These are phyloP conservation scores for Solanum chacoense DNA, from an alignment of 305 asterid species.

Conservation along the genomic window DNA sequence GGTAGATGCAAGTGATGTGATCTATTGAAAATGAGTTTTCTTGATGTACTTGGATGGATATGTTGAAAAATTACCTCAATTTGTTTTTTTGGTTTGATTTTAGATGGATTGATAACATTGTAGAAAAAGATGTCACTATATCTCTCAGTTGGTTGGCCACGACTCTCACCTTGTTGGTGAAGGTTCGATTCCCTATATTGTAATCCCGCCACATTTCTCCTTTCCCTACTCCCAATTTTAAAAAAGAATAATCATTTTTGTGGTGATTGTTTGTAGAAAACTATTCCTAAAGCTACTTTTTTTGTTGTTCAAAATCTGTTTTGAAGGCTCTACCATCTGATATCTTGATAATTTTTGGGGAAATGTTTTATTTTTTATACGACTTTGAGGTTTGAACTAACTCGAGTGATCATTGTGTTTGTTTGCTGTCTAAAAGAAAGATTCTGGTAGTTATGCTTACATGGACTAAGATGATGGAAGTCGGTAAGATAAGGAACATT, in stretches of 20 bases:
- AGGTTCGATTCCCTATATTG: not conserved
- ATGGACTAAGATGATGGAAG: not conserved
- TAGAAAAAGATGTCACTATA: not conserved
- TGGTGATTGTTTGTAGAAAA: not conserved
- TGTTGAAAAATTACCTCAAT: not conserved
- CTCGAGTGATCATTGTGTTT: not conserved
- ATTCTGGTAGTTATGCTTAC: not conserved
- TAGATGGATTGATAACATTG: not conserved
- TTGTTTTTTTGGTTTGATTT: not conserved
- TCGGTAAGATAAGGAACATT: not conserved
- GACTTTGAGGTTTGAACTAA: not conserved
- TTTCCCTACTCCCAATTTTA: not conserved
- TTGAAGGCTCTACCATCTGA: not conserved
- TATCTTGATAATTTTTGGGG: not conserved
- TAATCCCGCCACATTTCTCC: not conserved
- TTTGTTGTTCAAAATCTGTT: not conserved
- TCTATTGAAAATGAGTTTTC: not conserved
- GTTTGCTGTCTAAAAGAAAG: not conserved
- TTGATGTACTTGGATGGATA: not conserved
- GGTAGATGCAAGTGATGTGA: not conserved
- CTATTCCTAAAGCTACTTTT: not conserved
- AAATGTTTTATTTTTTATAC: not conserved
- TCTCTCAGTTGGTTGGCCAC: not conserved
- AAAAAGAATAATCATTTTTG: not conserved
- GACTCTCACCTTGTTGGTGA: not conserved